phyloP scores from a whole-genome alignment of 257 asterid species.

The Penstemon davidsonii region DNA sequence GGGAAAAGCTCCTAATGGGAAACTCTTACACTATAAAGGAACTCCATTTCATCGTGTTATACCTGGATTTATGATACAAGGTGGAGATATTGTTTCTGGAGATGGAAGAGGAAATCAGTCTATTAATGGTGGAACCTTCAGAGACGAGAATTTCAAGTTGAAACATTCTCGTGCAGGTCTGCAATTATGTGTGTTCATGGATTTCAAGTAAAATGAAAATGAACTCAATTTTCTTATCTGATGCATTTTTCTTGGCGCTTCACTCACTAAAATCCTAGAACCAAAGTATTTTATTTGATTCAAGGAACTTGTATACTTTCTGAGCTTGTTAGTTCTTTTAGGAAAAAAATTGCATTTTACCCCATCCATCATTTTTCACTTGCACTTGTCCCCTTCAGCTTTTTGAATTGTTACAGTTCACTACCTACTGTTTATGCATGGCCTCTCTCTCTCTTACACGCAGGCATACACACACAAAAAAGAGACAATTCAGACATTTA shows the following conservation, averaged over 20 bases:
- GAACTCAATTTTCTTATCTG: too few relatives aligned
- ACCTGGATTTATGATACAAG: constrained; percentile 99
- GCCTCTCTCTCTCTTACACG: neutral
- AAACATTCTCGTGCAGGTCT: constrained; percentile 81
- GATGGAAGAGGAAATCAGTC: constrained; percentile 86
- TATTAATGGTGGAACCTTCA: constrained; percentile 64
- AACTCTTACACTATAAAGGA: constrained; percentile 83
- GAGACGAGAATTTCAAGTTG: constrained; percentile 83
- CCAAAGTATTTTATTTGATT: too few relatives aligned
- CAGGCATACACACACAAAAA: neutral
- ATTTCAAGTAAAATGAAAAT: too few relatives aligned
- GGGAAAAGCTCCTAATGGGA: constrained; percentile 77
- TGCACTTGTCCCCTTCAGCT: too few relatives aligned
- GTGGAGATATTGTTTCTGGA: constrained; percentile 81
- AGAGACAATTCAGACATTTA: neutral
- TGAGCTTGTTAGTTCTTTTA: too few relatives aligned
- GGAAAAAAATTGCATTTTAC: too few relatives aligned
- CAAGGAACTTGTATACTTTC: too few relatives aligned
- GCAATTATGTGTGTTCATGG: neutral
- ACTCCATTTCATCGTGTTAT: constrained; percentile 91
- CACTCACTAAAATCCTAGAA: too few relatives aligned
- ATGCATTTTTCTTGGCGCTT: too few relatives aligned
- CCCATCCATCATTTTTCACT: neutral
- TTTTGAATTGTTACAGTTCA: too few relatives aligned
- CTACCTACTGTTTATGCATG: too few relatives aligned